These are phyloP conservation scores for Hanseniaspora vineae DNA, from an alignment of 805 yeast genomes.

Conservation along the genomic window DNA sequence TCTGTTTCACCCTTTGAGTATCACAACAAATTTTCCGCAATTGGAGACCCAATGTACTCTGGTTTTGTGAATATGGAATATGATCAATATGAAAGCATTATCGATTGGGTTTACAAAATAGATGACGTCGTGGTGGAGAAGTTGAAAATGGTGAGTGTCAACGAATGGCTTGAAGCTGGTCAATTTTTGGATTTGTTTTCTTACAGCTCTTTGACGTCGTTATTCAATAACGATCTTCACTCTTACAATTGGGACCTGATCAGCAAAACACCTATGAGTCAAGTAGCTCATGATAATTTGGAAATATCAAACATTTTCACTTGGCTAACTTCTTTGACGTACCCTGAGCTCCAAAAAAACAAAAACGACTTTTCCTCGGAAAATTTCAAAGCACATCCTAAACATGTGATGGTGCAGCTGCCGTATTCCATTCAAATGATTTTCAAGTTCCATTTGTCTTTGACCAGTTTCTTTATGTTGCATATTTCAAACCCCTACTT, in stretches of 20 bases:
- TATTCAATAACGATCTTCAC: slow-evolving; percentile 29
- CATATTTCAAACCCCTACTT: slow-evolving; percentile 55
- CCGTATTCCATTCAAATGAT: slow-evolving; percentile 61
- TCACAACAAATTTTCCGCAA: slow-evolving; percentile 5
- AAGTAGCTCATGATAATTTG: slow-evolving; percentile 34
- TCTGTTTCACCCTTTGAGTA: slow-evolving; percentile 11
- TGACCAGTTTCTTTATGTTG: slow-evolving; percentile 47
- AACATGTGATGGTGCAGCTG: slow-evolving; percentile 24
- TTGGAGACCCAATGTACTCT: slow-evolving; percentile 21
- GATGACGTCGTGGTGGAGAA: slow-evolving; percentile 49
- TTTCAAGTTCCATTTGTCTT: slow-evolving; percentile 51
- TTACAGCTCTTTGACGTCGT: slow-evolving; percentile 39
- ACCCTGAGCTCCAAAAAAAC: not conserved
- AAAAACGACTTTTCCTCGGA: slow-evolving; percentile 26
- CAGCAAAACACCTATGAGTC: slow-evolving; percentile 16
- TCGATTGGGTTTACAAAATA: slow-evolving; percentile 47
- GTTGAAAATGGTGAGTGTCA: slow-evolving; percentile 33
- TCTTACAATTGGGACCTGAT: slow-evolving; percentile 10
- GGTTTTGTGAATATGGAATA: slow-evolving; percentile 10
- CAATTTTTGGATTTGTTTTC: slow-evolving; percentile 63
- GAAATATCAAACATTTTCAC: slow-evolving; percentile 54
- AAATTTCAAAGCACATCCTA: slow-evolving; percentile 19
- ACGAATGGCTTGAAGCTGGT: slow-evolving; percentile 70
- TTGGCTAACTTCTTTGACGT: slow-evolving; percentile 49
- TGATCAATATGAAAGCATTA: slow-evolving; percentile 30